Conservation (phyloP, 2,329 filamentous ascomycete species). For the Fusarium nodosum region DNA sequence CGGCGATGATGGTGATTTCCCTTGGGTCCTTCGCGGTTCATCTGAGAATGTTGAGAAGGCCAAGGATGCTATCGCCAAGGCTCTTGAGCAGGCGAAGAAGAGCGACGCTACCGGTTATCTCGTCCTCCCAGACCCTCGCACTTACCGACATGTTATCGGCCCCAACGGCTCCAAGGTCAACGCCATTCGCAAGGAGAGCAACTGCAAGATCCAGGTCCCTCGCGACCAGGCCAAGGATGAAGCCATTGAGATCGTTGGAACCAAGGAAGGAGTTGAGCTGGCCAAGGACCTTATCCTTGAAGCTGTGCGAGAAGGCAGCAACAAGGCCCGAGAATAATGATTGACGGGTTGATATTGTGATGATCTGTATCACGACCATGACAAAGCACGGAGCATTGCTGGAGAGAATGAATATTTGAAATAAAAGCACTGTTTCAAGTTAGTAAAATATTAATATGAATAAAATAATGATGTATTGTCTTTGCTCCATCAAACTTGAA, state of each 20-base stretch:
- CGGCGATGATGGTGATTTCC: conserved; percentile 78
- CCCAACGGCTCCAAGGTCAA: conserved; percentile 93
- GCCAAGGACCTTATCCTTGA: conserved; percentile 91
- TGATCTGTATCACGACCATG: conserved; percentile 35
- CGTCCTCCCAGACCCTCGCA: conserved; percentile 87
- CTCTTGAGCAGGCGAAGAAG: conserved; percentile 78
- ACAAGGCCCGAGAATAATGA: conserved; percentile 53
- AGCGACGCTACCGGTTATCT: conserved; percentile 85
- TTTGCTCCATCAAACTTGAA: background rate
- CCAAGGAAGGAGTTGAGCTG: conserved; percentile 82
- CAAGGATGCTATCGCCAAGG: conserved; percentile 78
- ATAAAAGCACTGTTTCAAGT: conserved; percentile 11
- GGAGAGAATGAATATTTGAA: conserved; percentile 26
- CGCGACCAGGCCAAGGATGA: conserved; percentile 80
- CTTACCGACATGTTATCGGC: conserved; percentile 92
- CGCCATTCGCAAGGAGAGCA: conserved; percentile 89
- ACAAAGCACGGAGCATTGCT: conserved; percentile 28
- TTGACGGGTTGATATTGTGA: conserved; percentile 18
- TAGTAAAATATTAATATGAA: conserved; percentile 40
- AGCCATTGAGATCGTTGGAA: conserved; percentile 90
- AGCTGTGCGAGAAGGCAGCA: conserved; percentile 76
- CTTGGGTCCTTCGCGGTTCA: conserved; percentile 88
- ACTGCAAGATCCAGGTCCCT: conserved; percentile 94
- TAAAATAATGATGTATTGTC: conserved; percentile 34
- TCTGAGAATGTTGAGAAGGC: conserved; percentile 86